Conservation (phyloP, 1,284 basidiomycete species). For the Leccinum proliferum region DNA sequence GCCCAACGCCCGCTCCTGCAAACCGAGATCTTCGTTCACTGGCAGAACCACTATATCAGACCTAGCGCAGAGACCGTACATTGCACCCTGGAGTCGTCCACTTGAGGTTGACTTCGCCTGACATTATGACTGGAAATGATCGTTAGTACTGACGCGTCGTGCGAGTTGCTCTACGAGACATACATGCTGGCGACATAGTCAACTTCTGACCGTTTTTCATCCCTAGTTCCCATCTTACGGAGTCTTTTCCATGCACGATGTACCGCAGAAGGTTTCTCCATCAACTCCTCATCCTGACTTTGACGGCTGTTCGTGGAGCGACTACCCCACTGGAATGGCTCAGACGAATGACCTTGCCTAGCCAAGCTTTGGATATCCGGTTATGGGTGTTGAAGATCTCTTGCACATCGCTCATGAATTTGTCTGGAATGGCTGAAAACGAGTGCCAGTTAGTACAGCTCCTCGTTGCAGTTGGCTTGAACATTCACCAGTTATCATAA, state of each 20-base stretch:
- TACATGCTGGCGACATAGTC: conserved; percentile 53
- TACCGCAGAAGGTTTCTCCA: conserved; percentile 36
- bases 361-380: conserved; percentile 31
- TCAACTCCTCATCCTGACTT: conserved; percentile 25
- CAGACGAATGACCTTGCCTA: conserved; percentile 24
- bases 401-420: conserved; percentile 28
- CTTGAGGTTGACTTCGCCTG: conserved; percentile 32
- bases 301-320: conserved; percentile 21
- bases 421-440: conserved; percentile 32
- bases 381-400: conserved; percentile 29
- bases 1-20: no score
- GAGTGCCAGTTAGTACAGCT: conserved; percentile 5
- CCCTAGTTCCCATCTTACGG: conserved; percentile 36
- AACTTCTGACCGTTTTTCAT: conserved; percentile 47
- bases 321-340: not conserved
- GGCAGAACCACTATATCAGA: no score
- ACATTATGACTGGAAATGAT: conserved; percentile 38
- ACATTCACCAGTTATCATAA: no score
- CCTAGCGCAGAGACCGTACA: conserved; percentile 33
- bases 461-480: no score
- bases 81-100: conserved; percentile 36
- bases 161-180: conserved; percentile 13
- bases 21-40: no score
- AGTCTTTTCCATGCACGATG: conserved; percentile 42
- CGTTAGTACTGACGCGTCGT: not conserved